Percentiles rank a stretch among this genome's conserved stretches.
Conservation (phyloP, 2,329 filamentous ascomycete species). For the Penicillium sclerotigenum region DNA sequence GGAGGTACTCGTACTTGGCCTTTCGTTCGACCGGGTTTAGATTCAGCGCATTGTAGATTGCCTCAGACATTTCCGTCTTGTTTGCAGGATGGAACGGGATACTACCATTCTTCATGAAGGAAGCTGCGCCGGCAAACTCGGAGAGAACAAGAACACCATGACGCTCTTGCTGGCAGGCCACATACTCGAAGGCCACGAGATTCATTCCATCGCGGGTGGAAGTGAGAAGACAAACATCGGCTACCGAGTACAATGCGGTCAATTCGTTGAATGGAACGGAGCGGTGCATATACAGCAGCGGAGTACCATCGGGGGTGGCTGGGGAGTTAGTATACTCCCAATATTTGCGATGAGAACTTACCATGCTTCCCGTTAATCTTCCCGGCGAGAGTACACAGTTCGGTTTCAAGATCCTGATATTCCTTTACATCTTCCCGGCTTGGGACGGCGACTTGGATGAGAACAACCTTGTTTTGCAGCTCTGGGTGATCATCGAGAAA, state of each 20-base stretch:
- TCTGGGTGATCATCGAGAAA: constrained; percentile 91
- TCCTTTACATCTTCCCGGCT: constrained; percentile 83
- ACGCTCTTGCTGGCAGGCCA: constrained; percentile 79
- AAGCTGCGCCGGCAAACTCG: constrained; percentile 91
- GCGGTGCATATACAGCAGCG: constrained; percentile 93
- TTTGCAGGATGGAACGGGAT: constrained; percentile 96
- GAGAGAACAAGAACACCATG: constrained; percentile 91
- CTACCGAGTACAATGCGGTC: constrained; percentile 84
- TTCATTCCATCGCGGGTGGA: constrained; percentile 97
- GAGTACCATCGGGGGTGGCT: constrained; percentile 89
- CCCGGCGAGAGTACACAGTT: constrained; percentile 88
- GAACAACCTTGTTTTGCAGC: constrained; percentile 86
- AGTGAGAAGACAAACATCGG: constrained; percentile 82
- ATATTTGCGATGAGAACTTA: constrained; percentile 25
- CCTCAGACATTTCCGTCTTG: constrained; percentile 82
- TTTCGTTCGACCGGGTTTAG: constrained; percentile 79
- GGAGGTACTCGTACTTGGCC: constrained; percentile 76
- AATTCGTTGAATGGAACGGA: constrained; percentile 90
- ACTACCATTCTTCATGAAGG: constrained; percentile 75
- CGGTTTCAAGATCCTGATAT: constrained; percentile 86
- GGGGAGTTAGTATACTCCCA: constrained; percentile 5
- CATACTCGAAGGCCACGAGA: constrained; percentile 93
- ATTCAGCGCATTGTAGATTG: constrained; percentile 80
- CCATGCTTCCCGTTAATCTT: constrained; percentile 91
- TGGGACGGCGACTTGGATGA: constrained; percentile 91